phyloP scores from a whole-genome alignment of 371 early-diverging fungal genomes.

The Parasitella parasitica region DNA sequence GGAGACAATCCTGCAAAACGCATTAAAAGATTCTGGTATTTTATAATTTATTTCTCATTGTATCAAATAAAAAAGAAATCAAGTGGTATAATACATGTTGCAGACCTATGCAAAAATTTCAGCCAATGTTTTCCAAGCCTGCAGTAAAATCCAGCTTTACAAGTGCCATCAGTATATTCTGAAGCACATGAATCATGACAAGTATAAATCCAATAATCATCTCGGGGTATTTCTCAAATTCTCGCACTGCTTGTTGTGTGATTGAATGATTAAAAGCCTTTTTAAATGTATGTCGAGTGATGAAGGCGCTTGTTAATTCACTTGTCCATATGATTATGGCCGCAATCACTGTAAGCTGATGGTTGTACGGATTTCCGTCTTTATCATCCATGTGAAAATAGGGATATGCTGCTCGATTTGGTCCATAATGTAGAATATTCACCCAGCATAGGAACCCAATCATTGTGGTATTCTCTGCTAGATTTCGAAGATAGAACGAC shows the following conservation, averaged over 20 bases:
- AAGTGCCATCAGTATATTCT: constrained; percentile 70
- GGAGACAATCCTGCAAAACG: constrained; percentile 75
- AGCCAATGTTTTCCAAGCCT: not conserved
- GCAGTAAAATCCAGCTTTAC: constrained; percentile 56
- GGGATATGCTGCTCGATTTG: constrained; percentile 65
- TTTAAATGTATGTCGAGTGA: constrained; percentile 58
- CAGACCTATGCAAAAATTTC: too few species aligned
- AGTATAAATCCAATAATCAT: constrained; percentile 66
- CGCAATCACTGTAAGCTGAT: constrained; percentile 55
- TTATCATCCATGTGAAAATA: constrained; percentile 64
- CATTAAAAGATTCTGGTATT: constrained; percentile 67
- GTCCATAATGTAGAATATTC: constrained; percentile 68
- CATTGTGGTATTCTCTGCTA: constrained; percentile 80
- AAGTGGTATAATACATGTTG: not conserved
- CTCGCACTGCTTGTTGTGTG: constrained; percentile 60
- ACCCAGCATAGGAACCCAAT: constrained; percentile 73
- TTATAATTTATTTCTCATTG: constrained; percentile 34
- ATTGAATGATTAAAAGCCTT: constrained; percentile 53
- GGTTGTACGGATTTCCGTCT: constrained; percentile 47
- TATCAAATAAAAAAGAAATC: not conserved
- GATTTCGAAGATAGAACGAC: constrained; percentile 68
- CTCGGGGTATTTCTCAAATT: constrained; percentile 68
- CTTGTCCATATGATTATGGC: constrained; percentile 63
- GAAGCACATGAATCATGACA: constrained; percentile 71
- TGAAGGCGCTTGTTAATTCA: constrained; percentile 62